These are phyloP conservation scores for Ramularia collo-cygni DNA, from an alignment of 2,329 filamentous ascomycete genomes.

Conservation along the genomic window DNA sequence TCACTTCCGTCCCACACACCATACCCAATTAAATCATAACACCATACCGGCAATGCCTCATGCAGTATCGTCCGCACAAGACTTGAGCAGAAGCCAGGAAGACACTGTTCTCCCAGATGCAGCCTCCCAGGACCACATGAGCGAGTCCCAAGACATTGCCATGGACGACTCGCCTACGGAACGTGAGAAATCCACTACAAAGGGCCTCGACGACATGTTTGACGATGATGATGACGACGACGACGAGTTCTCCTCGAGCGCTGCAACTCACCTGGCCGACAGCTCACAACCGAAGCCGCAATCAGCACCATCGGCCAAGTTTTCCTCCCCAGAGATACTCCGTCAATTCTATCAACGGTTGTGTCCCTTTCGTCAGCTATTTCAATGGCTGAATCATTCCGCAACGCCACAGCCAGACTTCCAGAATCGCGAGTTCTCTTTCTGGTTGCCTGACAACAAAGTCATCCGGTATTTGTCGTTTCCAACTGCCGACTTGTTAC, in stretches of 20 bases:
- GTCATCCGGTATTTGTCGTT: constrained; percentile 90
- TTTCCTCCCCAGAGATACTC: constrained; percentile 75
- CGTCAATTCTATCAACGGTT: constrained; percentile 90
- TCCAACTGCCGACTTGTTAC: constrained; percentile 62
- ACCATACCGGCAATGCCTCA: constrained; percentile 45
- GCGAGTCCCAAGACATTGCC: constrained; percentile 16
- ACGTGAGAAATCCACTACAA: constrained; percentile 7
- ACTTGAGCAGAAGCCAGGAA: constrained; percentile 24
- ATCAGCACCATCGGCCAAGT: constrained; percentile 22
- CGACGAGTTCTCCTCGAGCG: constrained; percentile 50
- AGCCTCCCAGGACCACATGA: constrained; percentile 12
- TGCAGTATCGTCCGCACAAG: constrained; percentile 32
- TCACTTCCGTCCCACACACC: not conserved
- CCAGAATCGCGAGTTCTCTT: constrained; percentile 88
- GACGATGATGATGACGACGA: constrained; percentile 51
- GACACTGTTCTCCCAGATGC: constrained; percentile 31
- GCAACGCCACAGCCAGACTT: constrained; percentile 82
- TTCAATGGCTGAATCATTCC: constrained; percentile 96
- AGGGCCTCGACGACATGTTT: constrained; percentile 51
- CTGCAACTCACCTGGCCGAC: constrained; percentile 40
- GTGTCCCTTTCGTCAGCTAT: constrained; percentile 89
- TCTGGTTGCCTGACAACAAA: constrained; percentile 85
- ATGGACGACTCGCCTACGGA: constrained; percentile 12
- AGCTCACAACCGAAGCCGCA: constrained; percentile 31
- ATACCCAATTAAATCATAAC: constrained; percentile 4